Percentiles rank a stretch among this genome's conserved stretches.
Conservation (phyloP, 1,139 yeast species). For the Yamadazyma dushanensis region DNA sequence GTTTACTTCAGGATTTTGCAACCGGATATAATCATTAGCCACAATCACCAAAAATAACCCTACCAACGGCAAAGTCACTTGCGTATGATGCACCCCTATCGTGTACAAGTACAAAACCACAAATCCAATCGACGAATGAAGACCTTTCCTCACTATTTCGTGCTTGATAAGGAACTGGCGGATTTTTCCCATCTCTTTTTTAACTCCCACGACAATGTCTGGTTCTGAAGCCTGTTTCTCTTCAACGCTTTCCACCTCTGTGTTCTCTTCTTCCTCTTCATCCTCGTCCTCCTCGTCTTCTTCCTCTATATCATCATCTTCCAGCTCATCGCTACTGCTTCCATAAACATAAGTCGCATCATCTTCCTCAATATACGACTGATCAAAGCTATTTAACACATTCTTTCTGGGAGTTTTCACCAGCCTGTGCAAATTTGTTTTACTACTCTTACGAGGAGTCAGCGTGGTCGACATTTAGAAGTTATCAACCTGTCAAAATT, state of each 20-base stretch:
- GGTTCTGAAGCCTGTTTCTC: slow-evolving; percentile 10
- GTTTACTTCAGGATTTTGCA: slow-evolving; percentile 62
- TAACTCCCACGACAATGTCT: slow-evolving; percentile 5
- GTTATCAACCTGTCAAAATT: too few relatives aligned
- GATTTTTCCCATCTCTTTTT: slow-evolving; percentile 24
- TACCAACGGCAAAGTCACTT: slow-evolving; percentile 60
- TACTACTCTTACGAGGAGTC: too few relatives aligned
- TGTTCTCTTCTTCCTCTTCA: slow-evolving; percentile 15
- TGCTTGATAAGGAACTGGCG: slow-evolving; percentile 66
- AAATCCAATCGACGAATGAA: slow-evolving; percentile 88
- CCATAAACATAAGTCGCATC: slow-evolving; percentile 36
- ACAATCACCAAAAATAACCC: slow-evolving; percentile 56
- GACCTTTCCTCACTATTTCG: slow-evolving; percentile 82
- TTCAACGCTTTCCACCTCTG: slow-evolving; percentile 17
- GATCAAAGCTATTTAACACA: slow-evolving; percentile 26
- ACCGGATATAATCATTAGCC: slow-evolving; percentile 67
- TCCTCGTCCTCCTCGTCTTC: slow-evolving; percentile 15
- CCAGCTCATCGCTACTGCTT: slow-evolving; percentile 16
- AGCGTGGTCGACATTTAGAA: slow-evolving; percentile 14
- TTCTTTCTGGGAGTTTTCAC: slow-evolving; percentile 16
- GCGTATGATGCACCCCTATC: slow-evolving; percentile 53
- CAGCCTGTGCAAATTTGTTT: too few relatives aligned
- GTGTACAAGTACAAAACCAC: slow-evolving; percentile 74
- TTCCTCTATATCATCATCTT: slow-evolving; percentile 12
- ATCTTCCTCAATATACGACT: slow-evolving; percentile 38